Percentiles rank a stretch among this genome's conserved stretches.
Conservation (phyloP, 2,329 filamentous ascomycete species). For the Aspergillus melleus region DNA sequence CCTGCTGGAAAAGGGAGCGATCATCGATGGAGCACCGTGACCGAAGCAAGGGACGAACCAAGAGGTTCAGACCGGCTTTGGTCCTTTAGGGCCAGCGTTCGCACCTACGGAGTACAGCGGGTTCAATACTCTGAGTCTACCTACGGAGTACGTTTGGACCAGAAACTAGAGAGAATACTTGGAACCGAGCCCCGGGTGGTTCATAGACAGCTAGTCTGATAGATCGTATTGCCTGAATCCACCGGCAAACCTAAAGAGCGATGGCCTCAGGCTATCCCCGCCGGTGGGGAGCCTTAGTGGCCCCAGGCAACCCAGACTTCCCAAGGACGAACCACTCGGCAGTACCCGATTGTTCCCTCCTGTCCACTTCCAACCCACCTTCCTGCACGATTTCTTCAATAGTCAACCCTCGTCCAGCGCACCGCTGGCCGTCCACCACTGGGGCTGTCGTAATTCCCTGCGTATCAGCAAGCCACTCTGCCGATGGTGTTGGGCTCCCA, state of each 20-base stretch:
- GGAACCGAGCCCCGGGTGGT: not conserved
- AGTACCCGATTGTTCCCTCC: not conserved
- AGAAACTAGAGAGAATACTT: too few species aligned
- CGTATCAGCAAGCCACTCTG: not conserved
- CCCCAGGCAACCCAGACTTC: not conserved
- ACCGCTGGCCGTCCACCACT: not conserved
- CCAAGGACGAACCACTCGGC: not conserved
- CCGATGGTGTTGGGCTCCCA: not conserved
- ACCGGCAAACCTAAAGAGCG: not conserved
- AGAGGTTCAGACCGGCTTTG: not conserved
- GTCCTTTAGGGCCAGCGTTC: not conserved
- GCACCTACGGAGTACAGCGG: too few species aligned
- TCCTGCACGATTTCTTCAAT: not conserved
- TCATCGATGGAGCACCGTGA: not conserved
- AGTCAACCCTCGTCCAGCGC: not conserved
- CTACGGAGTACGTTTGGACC: too few species aligned
- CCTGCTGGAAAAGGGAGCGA: not conserved
- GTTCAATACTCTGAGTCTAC: too few species aligned
- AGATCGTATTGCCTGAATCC: not conserved
- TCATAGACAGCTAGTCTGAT: not conserved
- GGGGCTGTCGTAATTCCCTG: not conserved
- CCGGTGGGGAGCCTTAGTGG: not conserved
- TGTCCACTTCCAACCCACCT: not conserved
- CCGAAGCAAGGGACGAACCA: not conserved
- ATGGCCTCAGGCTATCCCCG: not conserved